Conservation (phyloP, 441 rosid genomes). For the Euphorbia schlechtendalii region DNA sequence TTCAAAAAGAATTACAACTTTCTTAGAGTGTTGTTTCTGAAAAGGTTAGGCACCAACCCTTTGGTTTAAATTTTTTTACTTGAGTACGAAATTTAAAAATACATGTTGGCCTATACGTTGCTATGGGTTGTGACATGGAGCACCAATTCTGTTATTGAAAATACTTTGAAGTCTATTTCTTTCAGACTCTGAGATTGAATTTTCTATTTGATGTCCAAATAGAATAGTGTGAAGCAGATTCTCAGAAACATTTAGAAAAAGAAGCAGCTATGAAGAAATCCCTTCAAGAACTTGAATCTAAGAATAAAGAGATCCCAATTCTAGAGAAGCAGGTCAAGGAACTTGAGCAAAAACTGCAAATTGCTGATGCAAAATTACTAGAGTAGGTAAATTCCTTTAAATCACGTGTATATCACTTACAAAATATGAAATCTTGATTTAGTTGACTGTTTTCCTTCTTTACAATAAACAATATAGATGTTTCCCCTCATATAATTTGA, state of each 20-base stretch:
- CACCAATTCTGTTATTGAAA: neutral
- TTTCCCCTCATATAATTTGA: no score
- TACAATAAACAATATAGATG: no score
- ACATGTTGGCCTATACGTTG: no score
- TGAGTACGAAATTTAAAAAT: constrained; percentile 41
- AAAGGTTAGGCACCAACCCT: constrained; percentile 36
- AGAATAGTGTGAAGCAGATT: constrained; percentile 46
- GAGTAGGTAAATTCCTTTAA: constrained; percentile 53
- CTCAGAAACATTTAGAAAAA: constrained; percentile 45
- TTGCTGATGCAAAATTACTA: constrained; percentile 40
- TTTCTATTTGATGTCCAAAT: constrained; percentile 5
- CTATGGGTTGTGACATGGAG: neutral
- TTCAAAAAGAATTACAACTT: constrained; percentile 48
- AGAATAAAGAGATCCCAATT: no score
- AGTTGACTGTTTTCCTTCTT: neutral
- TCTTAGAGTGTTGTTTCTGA: constrained; percentile 37
- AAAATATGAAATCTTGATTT: neutral
- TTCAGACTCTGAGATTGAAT: no score
- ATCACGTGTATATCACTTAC: neutral
- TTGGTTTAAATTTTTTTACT: neutral
- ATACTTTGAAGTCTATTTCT: neutral
- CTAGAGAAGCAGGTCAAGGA: no score
- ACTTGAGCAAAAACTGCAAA: constrained; percentile 65
- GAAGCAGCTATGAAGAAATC: constrained; percentile 56
- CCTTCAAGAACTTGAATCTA: constrained; percentile 58